phyloP scores from a whole-genome alignment of 2,329 filamentous ascomycete species.

The Diaporthe destruens region DNA sequence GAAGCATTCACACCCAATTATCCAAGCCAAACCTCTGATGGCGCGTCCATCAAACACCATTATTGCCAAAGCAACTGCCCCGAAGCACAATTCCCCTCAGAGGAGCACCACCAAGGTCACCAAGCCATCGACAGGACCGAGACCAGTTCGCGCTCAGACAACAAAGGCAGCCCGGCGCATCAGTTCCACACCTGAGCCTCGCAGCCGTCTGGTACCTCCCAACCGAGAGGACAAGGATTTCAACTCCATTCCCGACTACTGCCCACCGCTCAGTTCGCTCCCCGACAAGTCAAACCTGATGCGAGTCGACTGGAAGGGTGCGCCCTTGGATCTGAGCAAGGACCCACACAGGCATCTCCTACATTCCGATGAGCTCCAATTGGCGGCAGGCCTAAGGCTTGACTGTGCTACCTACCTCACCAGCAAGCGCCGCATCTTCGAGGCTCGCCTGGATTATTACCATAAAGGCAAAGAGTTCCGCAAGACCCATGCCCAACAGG shows the following conservation, averaged over 20 bases:
- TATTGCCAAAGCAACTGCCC: slow-evolving; percentile 43
- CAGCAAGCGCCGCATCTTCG: slow-evolving; percentile 93
- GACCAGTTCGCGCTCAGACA: slow-evolving; percentile 52
- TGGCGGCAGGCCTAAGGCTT: slow-evolving; percentile 84
- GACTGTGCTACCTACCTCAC: slow-evolving; percentile 91
- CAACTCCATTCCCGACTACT: slow-evolving; percentile 76
- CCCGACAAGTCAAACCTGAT: slow-evolving; percentile 76
- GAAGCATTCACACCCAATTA: slow-evolving; percentile 48
- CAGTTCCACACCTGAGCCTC: slow-evolving; percentile 63
- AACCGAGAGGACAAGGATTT: slow-evolving; percentile 89
- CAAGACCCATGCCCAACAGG: slow-evolving; percentile 95
- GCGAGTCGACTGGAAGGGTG: slow-evolving; percentile 90
- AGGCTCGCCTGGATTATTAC: slow-evolving; percentile 76
- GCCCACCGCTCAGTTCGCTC: slow-evolving; percentile 76
- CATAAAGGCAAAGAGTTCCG: slow-evolving; percentile 84
- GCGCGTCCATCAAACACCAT: slow-evolving; percentile 32
- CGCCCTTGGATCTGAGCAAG: slow-evolving; percentile 78
- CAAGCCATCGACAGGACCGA: slow-evolving; percentile 52
- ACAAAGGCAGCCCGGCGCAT: slow-evolving; percentile 51
- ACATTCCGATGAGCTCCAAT: slow-evolving; percentile 80
- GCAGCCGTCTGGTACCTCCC: slow-evolving; percentile 67
- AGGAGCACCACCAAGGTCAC: slow-evolving; percentile 46
- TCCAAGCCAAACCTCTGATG: slow-evolving; percentile 56
- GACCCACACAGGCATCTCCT: slow-evolving; percentile 79
- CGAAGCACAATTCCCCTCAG: slow-evolving; percentile 18